These are phyloP conservation scores for Podospora didyma DNA, from an alignment of 495 filamentous ascomycete species.

Conservation along the genomic window DNA sequence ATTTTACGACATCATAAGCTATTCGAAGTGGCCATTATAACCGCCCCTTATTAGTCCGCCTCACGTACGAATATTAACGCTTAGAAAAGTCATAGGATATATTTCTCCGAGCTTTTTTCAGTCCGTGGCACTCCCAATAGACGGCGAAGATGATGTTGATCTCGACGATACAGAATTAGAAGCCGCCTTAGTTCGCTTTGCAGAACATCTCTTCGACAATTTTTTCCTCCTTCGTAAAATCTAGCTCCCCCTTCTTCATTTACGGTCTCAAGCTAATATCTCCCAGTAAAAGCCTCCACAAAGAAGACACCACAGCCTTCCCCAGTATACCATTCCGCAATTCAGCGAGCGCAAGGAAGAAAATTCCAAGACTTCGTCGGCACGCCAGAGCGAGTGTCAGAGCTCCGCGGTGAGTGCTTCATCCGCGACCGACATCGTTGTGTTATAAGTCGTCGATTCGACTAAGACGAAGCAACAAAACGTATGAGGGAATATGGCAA, in stretches of 20 bases:
- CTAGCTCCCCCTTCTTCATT: neutral
- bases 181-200: constrained; percentile 15
- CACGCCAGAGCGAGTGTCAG: constrained; percentile 17
- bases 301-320: constrained; percentile 23
- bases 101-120: constrained; percentile 24
- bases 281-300: constrained; percentile 21
- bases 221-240: constrained; percentile 25
- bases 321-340: constrained; percentile 16
- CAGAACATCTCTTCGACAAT: constrained; percentile 25
- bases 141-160: constrained; percentile 16
- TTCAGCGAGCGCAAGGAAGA: constrained; percentile 14
- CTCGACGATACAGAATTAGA: constrained; percentile 12
- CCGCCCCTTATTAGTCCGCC: constrained; percentile 22
- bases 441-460: constrained; percentile 23
- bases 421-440: constrained; percentile 27
- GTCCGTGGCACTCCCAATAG: constrained; percentile 16
- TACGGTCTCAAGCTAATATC: constrained; percentile 6
- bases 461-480: constrained; percentile 17
- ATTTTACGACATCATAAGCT: constrained; percentile 17
- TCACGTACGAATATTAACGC: constrained; percentile 25
- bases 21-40: constrained; percentile 21
- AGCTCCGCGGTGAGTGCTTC: constrained; percentile 22
- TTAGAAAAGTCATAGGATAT: constrained; percentile 23
- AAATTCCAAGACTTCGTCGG: constrained; percentile 13
- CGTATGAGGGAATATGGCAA: constrained; percentile 11